These are phyloP conservation scores for Clavispora carvajalis DNA, from an alignment of 805 yeast species.

Conservation along the genomic window DNA sequence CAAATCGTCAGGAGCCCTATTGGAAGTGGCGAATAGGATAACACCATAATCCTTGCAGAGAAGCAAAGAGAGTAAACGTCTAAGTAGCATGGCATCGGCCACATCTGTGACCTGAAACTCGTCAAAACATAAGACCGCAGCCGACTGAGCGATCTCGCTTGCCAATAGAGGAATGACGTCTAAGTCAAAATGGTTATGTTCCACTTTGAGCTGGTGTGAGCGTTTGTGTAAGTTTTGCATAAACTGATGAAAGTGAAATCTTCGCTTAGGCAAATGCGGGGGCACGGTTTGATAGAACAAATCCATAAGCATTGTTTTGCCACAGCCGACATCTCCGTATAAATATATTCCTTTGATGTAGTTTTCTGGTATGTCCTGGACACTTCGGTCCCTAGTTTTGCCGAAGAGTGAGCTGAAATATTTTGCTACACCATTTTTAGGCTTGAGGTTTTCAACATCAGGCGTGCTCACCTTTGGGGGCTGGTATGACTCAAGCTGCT, in stretches of 20 bases:
- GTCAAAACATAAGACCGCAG: slow-evolving; percentile 87
- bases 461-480: slow-evolving; percentile 63
- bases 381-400: background rate
- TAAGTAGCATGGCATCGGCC: slow-evolving; percentile 94
- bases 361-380: slow-evolving; percentile 20
- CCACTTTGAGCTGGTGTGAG: slow-evolving; percentile 64
- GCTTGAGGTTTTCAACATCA: slow-evolving; percentile 43
- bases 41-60: slow-evolving; percentile 75
- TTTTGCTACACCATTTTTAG: slow-evolving; percentile 41
- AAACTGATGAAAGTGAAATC: slow-evolving; percentile 94
- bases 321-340: slow-evolving; percentile 98
- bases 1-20: slow-evolving; percentile 89
- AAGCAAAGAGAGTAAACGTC: slow-evolving; percentile 66
- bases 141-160: slow-evolving; percentile 67
- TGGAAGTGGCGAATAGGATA: slow-evolving; percentile 87
- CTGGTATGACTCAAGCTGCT: slow-evolving; percentile 44
- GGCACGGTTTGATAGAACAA: slow-evolving; percentile 86
- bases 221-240: slow-evolving; percentile 92
- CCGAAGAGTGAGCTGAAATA: slow-evolving; percentile 22
- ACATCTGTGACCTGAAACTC: slow-evolving; percentile 98
- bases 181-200: slow-evolving; percentile 52
- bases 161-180: slow-evolving; percentile 85
- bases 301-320: slow-evolving; percentile 98
- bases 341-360: slow-evolving; percentile 78
- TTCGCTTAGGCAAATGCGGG: slow-evolving; percentile 61